Evolutionary conservation across 345 rosid species (phyloP).

Genomic region (Noccaea caerulescens): DNA sequence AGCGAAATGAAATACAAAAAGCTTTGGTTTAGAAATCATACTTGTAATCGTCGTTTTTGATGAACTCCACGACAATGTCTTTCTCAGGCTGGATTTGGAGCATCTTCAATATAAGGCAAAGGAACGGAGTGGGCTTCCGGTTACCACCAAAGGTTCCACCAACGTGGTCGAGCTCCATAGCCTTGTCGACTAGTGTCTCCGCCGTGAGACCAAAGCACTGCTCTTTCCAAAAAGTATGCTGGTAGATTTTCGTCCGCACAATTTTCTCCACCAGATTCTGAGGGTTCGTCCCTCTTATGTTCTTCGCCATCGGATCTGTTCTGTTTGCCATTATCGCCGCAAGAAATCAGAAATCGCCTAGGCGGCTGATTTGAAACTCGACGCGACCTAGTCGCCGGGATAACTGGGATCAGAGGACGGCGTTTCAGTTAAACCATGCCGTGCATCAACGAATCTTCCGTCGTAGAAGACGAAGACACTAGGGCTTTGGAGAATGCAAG

Average conservation of each 20-base stretch:
- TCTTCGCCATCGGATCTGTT: slow-evolving; percentile 88
- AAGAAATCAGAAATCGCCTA: background rate
- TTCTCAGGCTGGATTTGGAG: slow-evolving; percentile 96
- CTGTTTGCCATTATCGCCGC: slow-evolving; percentile 67
- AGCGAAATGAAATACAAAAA: background rate
- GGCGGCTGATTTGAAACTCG: background rate
- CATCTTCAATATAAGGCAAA: slow-evolving; percentile 86
- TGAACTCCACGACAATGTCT: slow-evolving; percentile 89
- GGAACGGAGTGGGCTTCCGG: slow-evolving; percentile 83
- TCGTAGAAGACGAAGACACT: slow-evolving; percentile 25
- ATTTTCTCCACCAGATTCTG: slow-evolving; percentile 91
- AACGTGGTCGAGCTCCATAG: slow-evolving; percentile 88
- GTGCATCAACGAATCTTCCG: slow-evolving; percentile 9
- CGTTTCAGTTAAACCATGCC: background rate
- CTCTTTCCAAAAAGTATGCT: slow-evolving; percentile 91
- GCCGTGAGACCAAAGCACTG: slow-evolving; percentile 91
- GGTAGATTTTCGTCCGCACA: slow-evolving; percentile 73
- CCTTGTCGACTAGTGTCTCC: slow-evolving; percentile 88
- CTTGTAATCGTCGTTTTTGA: slow-evolving; percentile 94
- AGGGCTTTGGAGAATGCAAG: slow-evolving; percentile 37
- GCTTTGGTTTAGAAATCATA: slow-evolving; percentile 26
- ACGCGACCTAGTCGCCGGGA: background rate
- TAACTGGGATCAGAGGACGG: background rate
- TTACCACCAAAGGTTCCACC: slow-evolving; percentile 91
- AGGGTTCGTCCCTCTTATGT: slow-evolving; percentile 83